Evolutionary conservation across 768 basidiomycete species (phyloP), one percentile per base, ranked within the genome.

Genomic region (Boletus rubroflammeus): DNA sequence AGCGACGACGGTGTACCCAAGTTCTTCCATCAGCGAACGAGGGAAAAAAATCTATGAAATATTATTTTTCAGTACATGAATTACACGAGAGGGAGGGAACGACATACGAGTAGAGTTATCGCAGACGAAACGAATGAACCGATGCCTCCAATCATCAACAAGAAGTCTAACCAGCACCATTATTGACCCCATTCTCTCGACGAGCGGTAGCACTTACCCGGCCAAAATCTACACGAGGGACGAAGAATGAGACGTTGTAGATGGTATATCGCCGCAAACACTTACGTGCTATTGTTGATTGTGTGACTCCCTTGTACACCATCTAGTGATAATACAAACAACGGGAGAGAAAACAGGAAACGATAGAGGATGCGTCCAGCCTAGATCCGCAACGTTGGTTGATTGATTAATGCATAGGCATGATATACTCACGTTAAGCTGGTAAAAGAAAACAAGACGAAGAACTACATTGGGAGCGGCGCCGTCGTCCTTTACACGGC

Each of bases 61-160:
- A 47, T 25, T 29, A 21, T 38, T 19, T 10, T 31, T 35, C 42
- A 44, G 42, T 23, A 38, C 5, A 28, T 21, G 41, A 19, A 21
- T 34, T 42, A n/a, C 28, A 34, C 6, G 32, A 29, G 23, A 45
- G 41, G 23, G 38, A n/a, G 26, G 23, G 25, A 19, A 45, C 15
- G 45, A 69, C 83, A 63, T 63, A 90, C 90, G 31, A 92, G 76
- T 31, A 93, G 76, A 4, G 90, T 93, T 23, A 92, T 87, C 17
- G 83, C 82, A 25, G 90, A 90, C 4, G 90, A 92, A 21, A 89
- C 76, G 62, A 91, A 83, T 61, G 85, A 85, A 14, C 90, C 90
- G 29, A 92, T 78, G 17, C 79, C 88, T 21, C 82, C 84, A 50
- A 85, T 61, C 81, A 89, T 84, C 43, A 85, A 69, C 10, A 91